phyloP scores from a whole-genome alignment of 805 yeast genomes.

The Brettanomyces nanus region DNA sequence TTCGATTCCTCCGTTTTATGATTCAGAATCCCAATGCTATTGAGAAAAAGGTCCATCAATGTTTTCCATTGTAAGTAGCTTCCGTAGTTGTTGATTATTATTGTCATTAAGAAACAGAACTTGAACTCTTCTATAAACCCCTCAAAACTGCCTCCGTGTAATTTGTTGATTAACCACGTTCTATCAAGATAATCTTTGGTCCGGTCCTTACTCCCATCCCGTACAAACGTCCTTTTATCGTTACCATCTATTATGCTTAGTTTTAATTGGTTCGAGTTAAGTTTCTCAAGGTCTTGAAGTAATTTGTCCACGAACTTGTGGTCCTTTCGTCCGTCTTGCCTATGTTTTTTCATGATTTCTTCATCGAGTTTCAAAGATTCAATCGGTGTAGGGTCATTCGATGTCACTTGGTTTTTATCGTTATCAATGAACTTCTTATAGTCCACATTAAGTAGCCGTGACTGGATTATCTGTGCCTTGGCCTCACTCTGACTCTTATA shows the following conservation, averaged over 20 bases:
- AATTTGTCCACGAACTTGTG: not conserved
- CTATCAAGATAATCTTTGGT: constrained; percentile 45
- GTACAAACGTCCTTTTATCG: constrained; percentile 3
- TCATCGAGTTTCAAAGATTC: constrained; percentile 36
- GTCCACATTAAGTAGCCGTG: too few species aligned
- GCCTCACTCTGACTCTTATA: not conserved
- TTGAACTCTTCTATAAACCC: constrained; percentile 40
- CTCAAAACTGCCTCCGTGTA: constrained; percentile 14
- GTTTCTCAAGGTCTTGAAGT: constrained; percentile 9
- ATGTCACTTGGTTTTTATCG: constrained; percentile 27
- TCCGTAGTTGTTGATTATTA: constrained; percentile 54
- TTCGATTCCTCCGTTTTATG: constrained; percentile 17
- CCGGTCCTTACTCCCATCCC: constrained; percentile 21
- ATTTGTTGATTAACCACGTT: constrained; percentile 43
- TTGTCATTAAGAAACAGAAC: constrained; percentile 37
- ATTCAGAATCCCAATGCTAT: constrained; percentile 24
- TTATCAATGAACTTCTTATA: not conserved
- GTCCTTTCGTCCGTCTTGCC: too few species aligned
- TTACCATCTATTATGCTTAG: constrained; percentile 4
- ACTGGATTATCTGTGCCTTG: too few species aligned
- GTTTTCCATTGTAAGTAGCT: constrained; percentile 59
- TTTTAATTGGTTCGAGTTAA: constrained; percentile 7
- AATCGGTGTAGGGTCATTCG: constrained; percentile 41
- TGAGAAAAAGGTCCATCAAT: constrained; percentile 35
- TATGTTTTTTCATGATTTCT: too few species aligned